Base-by-base conservation (phyloP, 352 stramenopile genomes). In the Pythium aristosporum region DNA sequence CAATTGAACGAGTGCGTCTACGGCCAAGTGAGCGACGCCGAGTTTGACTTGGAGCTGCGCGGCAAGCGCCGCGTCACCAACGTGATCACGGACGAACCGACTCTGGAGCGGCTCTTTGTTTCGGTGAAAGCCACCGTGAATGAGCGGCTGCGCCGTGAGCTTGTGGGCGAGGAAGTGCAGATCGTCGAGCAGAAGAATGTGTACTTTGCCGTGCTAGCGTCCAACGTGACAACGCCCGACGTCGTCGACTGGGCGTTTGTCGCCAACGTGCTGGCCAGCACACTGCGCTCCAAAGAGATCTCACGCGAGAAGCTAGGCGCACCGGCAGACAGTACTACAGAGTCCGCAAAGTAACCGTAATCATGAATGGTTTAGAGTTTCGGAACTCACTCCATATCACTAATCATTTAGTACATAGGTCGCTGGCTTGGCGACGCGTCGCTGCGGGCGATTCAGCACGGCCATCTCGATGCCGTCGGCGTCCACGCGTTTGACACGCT, bases 81-180 rank as follows among this genome's bases (percentile, higher is more conserved):
- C 50, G 57, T 61, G 57, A 70, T 70, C 50, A 62, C 49, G 30
- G 56, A 65, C 16, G 34, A 61, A 21, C 56, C 63, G 16, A 61
- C 63, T 15, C 32, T 70, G 15, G 63, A 70, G 36, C 63, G 63
- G 21, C 56, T 70, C n/a, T 65, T 65, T 25, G 51, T 70, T 1
- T 70, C 63, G 10, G 50, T 70, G 21, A 70, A 70, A 50, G 56
- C 50, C 10, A 70, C 63, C 1, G 63, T 65, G 18, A 57, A 61
- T 23, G 63, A 70, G 43, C 48, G 56, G 9, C 50, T 70, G 15
- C 56, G 57, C 2, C 57, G 63, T 16, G 63, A 70, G 42, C 41
- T 49, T 1, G 28, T 51, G 5, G 50, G 50, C 1, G 34, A 70
- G n/a, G 49, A 62, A 21, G 56, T 61, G 23, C 39, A 65, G 49